These are phyloP conservation scores for Aspergillus sparsus DNA, from an alignment of 495 filamentous ascomycete species.

Conservation along the genomic window DNA sequence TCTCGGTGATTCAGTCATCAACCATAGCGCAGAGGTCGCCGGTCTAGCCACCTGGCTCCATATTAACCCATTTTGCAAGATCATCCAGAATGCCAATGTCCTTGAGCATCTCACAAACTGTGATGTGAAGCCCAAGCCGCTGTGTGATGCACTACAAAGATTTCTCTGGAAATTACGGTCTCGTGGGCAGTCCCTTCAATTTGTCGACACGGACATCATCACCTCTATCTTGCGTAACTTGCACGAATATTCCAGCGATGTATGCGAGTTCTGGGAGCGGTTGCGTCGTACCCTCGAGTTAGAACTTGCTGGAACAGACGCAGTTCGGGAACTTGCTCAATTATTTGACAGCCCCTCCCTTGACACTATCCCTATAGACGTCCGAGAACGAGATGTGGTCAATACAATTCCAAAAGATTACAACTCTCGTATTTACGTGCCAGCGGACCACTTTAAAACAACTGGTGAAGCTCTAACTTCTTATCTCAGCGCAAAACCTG, in stretches of 20 bases:
- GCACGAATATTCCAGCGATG: constrained; percentile 47
- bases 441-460: constrained; percentile 38
- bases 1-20: constrained; percentile 48
- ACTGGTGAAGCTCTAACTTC: constrained; percentile 33
- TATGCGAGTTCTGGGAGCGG: constrained; percentile 56
- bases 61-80: constrained; percentile 57
- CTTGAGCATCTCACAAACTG: constrained; percentile 52
- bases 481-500: constrained; percentile 38
- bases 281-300: constrained; percentile 54
- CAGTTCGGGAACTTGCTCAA: constrained; percentile 38
- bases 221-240: constrained; percentile 46
- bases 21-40: constrained; percentile 53
- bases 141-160: constrained; percentile 50
- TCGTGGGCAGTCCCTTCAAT: constrained; percentile 39
- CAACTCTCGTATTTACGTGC: constrained; percentile 44
- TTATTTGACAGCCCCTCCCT: constrained; percentile 48
- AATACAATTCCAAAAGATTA: constrained; percentile 42
- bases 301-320: constrained; percentile 50
- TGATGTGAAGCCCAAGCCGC: constrained; percentile 52
- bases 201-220: constrained; percentile 47
- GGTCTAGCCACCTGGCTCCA: constrained; percentile 60
- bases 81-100: constrained; percentile 53
- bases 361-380: constrained; percentile 4
- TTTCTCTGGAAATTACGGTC: constrained; percentile 46
- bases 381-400: constrained; percentile 17